Evolutionary conservation across 345 rosid genomes (phyloP).

Genomic region (Clausena lansium): DNA sequence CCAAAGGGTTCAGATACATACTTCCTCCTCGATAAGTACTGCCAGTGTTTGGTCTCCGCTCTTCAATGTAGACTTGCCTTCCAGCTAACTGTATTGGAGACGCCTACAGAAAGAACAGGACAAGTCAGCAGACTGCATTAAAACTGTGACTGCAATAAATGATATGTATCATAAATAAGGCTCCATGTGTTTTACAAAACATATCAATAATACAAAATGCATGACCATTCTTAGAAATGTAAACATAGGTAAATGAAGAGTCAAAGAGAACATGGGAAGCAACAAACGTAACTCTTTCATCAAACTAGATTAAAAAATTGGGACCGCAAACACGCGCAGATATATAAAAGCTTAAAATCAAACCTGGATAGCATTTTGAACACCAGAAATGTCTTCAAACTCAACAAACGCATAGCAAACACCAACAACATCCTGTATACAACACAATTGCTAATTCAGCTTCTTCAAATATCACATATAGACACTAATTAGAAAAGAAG

Average conservation of each 20-base stretch:
- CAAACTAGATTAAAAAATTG: not conserved
- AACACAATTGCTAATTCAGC: slow-evolving; percentile 18
- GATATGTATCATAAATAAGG: not conserved
- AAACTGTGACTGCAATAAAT: not conserved
- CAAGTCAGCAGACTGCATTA: not conserved
- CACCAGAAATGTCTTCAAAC: slow-evolving; percentile 81
- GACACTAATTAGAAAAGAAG: not conserved
- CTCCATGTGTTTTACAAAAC: not conserved
- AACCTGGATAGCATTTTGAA: slow-evolving; percentile 93
- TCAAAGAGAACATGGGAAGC: not conserved
- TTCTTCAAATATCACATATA: not conserved
- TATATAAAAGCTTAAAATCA: not conserved
- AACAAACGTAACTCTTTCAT: not conserved
- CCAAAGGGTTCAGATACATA: slow-evolving; percentile 31
- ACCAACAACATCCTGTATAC: slow-evolving; percentile 78
- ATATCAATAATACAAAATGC: not conserved
- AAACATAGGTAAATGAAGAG: not conserved
- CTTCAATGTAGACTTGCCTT: slow-evolving; percentile 84
- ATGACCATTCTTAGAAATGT: not conserved
- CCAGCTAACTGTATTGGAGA: slow-evolving; percentile 92
- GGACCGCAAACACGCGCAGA: not conserved
- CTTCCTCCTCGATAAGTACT: slow-evolving; percentile 82
- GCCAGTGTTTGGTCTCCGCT: slow-evolving; percentile 84
- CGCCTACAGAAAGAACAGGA: slow-evolving; percentile 46
- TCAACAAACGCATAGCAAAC: slow-evolving; percentile 97